Percentiles rank a stretch among this genome's conserved stretches.
Evolutionary conservation across 345 rosid species (phyloP).

Genomic region (Euphorbia pulcherrima): DNA sequence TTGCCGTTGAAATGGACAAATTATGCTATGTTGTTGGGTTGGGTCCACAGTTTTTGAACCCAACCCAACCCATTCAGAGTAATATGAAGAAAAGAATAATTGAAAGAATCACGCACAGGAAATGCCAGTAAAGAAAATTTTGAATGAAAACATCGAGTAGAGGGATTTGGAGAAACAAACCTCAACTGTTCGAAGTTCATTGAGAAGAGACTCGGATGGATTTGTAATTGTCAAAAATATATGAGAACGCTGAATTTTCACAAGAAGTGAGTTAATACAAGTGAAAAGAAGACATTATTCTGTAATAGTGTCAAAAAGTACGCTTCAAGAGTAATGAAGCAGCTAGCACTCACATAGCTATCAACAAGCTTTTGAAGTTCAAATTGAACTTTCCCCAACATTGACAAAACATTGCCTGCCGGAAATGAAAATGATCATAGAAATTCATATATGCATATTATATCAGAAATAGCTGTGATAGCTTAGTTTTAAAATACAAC

Average conservation of each 20-base stretch:
- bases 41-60: too few species aligned
- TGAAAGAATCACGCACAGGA: not conserved
- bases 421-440: conserved; percentile 15
- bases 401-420: conserved; percentile 64
- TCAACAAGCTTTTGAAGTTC: conserved; percentile 88
- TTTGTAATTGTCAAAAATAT: conserved; percentile 69
- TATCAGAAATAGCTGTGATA: not conserved
- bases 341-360: conserved; percentile 67
- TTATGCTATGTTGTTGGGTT: not conserved
- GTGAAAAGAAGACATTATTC: not conserved
- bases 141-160: conserved; percentile 5
- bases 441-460: not conserved
- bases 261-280: conserved; percentile 12
- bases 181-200: conserved; percentile 93
- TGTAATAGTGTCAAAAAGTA: conserved; percentile 3
- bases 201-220: conserved; percentile 92
- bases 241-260: conserved; percentile 68
- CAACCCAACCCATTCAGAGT: too few species aligned
- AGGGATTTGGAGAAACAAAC: conserved; percentile 43
- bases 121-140: not conserved
- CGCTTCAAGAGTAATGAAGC: conserved; percentile 3
- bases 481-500: conserved; percentile 6
- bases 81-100: not conserved
- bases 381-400: conserved; percentile 78
- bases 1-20: not conserved